Percentiles rank a stretch among this genome's conserved stretches.
phyloP scores from a whole-genome alignment of 345 rosid genomes.

The Populus nigra region DNA sequence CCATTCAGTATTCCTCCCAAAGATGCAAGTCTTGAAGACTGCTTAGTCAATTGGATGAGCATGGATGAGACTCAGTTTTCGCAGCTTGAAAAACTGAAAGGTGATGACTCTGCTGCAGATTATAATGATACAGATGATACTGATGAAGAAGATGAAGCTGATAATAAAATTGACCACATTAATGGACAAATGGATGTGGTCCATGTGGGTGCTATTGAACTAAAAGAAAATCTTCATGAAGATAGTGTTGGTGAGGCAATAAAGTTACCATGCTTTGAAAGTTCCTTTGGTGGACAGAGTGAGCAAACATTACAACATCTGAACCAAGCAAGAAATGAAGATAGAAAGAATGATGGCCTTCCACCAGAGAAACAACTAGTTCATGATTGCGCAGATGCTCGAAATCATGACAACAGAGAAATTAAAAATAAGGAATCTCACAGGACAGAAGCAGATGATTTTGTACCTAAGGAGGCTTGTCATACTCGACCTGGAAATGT shows the following conservation, averaged over 20 bases:
- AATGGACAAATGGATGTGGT: slow-evolving; percentile 7
- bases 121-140: slow-evolving; percentile 33
- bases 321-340: slow-evolving; percentile 13
- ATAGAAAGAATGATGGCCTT: not conserved
- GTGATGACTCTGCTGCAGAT: slow-evolving; percentile 24
- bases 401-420: slow-evolving; percentile 12
- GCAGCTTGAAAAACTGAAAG: slow-evolving; percentile 26
- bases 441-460: slow-evolving; percentile 12
- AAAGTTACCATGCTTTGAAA: slow-evolving; percentile 8
- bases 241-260: slow-evolving; percentile 7
- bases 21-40: slow-evolving; percentile 16
- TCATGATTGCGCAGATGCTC: not conserved
- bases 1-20: not conserved
- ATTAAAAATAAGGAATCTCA: slow-evolving; percentile 1
- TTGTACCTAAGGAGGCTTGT: slow-evolving; percentile 9
- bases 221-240: slow-evolving; percentile 9
- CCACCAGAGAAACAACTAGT: slow-evolving; percentile 10
- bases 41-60: slow-evolving; percentile 48
- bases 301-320: slow-evolving; percentile 1
- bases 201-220: slow-evolving; percentile 5
- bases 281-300: slow-evolving; percentile 1
- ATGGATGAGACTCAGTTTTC: slow-evolving; percentile 31
- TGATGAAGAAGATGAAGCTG: slow-evolving; percentile 34
- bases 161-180: slow-evolving; percentile 8
- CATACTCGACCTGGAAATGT: slow-evolving; percentile 7